A percentile compares a stretch with the other conserved stretches of the same genome.
Conservation (phyloP, 2,329 filamentous ascomycete species). For the Trichophyton verrucosum region DNA sequence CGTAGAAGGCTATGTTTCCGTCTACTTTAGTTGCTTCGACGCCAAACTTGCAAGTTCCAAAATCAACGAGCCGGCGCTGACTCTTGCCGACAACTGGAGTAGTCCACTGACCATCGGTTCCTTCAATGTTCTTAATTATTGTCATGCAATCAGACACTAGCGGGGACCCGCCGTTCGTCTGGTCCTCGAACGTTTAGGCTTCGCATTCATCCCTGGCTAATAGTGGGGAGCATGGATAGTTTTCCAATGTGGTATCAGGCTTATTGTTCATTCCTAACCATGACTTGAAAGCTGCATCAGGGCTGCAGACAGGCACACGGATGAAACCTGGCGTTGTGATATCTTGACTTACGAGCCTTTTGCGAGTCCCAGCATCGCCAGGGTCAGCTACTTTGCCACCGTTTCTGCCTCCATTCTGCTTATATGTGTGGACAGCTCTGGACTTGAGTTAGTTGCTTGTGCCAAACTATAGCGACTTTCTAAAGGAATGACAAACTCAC, state of each 20-base stretch:
- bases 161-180: conserved; percentile 10
- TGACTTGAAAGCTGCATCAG: conserved; percentile 22
- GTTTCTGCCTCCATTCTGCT: conserved; percentile 24
- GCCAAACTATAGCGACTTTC: neutral
- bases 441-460: neutral
- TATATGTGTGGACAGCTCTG: neutral
- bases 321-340: conserved; percentile 28
- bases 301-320: conserved; percentile 29
- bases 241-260: conserved; percentile 5
- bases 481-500: neutral
- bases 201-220: conserved; percentile 19
- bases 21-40: neutral
- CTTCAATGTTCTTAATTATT: conserved; percentile 5
- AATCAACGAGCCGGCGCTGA: neutral
- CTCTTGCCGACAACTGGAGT: neutral
- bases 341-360: conserved; percentile 19
- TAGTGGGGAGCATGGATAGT: conserved; percentile 8
- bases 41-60: neutral
- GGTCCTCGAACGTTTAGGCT: conserved; percentile 1
- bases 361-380: conserved; percentile 15
- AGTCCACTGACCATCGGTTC: neutral
- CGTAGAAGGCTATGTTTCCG: neutral
- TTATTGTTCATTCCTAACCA: conserved; percentile 20
- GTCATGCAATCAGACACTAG: neutral
- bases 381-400: conserved; percentile 18